Evolutionary conservation across 768 basidiomycete species (phyloP).

Genomic region (Hypholoma sublateritium): DNA sequence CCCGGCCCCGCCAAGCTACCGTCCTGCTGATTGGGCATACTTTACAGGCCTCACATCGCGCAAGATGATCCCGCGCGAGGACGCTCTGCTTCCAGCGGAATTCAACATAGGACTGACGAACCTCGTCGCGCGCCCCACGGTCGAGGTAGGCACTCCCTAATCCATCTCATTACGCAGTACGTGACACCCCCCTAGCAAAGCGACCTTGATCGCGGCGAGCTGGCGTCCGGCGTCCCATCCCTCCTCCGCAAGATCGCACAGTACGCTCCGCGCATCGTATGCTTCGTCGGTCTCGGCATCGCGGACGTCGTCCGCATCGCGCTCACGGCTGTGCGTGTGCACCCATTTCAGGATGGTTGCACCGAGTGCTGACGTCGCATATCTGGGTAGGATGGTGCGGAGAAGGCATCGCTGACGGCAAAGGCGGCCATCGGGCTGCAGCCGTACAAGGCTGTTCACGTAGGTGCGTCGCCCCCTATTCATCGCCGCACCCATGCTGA

Average conservation of each 20-base stretch:
- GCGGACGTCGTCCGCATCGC: slow-evolving; percentile 34
- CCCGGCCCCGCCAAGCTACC: background rate
- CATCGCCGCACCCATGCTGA: background rate
- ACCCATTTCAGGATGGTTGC: too few species aligned
- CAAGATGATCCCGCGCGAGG: slow-evolving; percentile 55
- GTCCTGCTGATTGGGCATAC: background rate
- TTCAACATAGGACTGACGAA: slow-evolving; percentile 79
- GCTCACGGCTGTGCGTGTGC: slow-evolving; percentile 14
- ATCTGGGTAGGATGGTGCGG: too few species aligned
- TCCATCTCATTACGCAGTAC: background rate
- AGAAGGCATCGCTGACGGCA: background rate
- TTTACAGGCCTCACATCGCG: slow-evolving; percentile 55
- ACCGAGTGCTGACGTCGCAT: too few species aligned
- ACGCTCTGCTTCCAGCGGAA: slow-evolving; percentile 53
- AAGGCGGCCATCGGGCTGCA: slow-evolving; percentile 42
- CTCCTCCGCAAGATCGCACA: slow-evolving; percentile 60
- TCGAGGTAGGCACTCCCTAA: slow-evolving; percentile 41
- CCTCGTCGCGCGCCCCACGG: slow-evolving; percentile 67
- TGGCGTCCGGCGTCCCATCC: slow-evolving; percentile 48
- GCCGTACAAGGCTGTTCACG: slow-evolving; percentile 50
- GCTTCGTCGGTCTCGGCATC: slow-evolving; percentile 79
- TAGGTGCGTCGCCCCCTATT: slow-evolving; percentile 2
- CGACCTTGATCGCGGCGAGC: slow-evolving; percentile 55
- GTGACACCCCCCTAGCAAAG: slow-evolving; percentile 37
- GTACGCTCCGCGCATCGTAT: slow-evolving; percentile 64